These are phyloP conservation scores for Pestalotiopsis sp. DNA, from an alignment of 2,329 filamentous ascomycete species.

Conservation along the genomic window DNA sequence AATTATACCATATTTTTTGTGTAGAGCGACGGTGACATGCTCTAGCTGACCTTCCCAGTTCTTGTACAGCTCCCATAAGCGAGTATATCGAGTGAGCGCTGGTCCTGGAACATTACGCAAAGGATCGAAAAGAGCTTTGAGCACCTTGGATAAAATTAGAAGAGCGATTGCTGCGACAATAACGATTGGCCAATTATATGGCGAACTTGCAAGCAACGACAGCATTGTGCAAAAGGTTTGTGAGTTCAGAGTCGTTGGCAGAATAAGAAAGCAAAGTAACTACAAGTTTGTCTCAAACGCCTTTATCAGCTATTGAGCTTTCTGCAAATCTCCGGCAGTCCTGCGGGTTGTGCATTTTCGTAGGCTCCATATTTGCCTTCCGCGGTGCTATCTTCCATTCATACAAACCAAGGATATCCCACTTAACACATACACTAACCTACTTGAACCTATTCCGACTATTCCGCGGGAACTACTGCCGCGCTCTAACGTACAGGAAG, in stretches of 20 bases:
- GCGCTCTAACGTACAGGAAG: not conserved
- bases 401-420: not conserved
- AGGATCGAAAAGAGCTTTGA: not conserved
- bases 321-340: not conserved
- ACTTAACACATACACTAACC: not conserved
- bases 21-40: slow-evolving; percentile 27
- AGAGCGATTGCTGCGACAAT: not conserved
- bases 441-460: not conserved
- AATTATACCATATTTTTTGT: slow-evolving; percentile 30
- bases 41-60: slow-evolving; percentile 31
- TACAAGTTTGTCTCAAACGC: not conserved
- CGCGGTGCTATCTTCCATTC: not conserved
- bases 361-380: not conserved
- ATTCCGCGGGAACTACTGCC: not conserved
- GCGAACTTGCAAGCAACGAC: not conserved
- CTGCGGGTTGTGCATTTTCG: not conserved
- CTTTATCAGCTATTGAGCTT: not conserved
- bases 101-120: slow-evolving; percentile 36
- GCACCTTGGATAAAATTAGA: not conserved
- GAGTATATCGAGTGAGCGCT: slow-evolving; percentile 40
- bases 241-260: not conserved
- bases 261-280: not conserved
- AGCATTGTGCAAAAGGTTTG: not conserved
- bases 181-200: not conserved
- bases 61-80: slow-evolving; percentile 38